A percentile compares a stretch with the other conserved stretches of the same genome.
These are phyloP conservation scores for Phytopythium montanum DNA, from an alignment of 352 stramenopile species.

Conservation along the genomic window DNA sequence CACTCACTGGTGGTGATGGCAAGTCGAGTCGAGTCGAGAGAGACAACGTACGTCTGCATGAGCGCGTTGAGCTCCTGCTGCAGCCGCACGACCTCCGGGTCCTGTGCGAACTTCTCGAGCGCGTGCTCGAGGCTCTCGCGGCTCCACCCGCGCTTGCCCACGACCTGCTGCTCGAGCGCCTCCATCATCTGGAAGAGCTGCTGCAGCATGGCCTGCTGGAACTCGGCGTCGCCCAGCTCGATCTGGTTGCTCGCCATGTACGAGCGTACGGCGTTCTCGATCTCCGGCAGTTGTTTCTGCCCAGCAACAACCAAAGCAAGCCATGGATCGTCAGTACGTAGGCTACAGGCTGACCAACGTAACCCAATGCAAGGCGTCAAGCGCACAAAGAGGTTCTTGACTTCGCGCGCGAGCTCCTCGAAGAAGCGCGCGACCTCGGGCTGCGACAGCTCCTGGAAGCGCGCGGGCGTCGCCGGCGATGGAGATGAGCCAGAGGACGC, in stretches of 20 bases:
- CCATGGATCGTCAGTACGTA: neutral
- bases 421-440: slow-evolving; percentile 70
- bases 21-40: too few species aligned
- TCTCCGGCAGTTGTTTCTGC: slow-evolving; percentile 62
- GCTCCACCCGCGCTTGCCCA: slow-evolving; percentile 62
- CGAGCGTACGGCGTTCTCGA: slow-evolving; percentile 57
- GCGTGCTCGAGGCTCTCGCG: slow-evolving; percentile 53
- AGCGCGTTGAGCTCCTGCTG: slow-evolving; percentile 65
- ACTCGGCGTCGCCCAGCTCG: slow-evolving; percentile 60
- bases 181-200: slow-evolving; percentile 79
- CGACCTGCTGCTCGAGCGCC: slow-evolving; percentile 56
- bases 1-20: neutral
- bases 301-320: slow-evolving; percentile 7
- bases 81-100: slow-evolving; percentile 53
- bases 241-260: slow-evolving; percentile 72
- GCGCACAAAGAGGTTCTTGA: slow-evolving; percentile 71
- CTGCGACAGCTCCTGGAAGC: slow-evolving; percentile 56
- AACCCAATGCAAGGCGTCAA: neutral
- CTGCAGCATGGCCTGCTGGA: slow-evolving; percentile 68
- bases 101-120: slow-evolving; percentile 57
- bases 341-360: too few species aligned
- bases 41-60: slow-evolving; percentile 59
- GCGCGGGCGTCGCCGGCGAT: slow-evolving; percentile 4
- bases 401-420: slow-evolving; percentile 53
- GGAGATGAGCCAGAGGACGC: slow-evolving; percentile 35